Conservation (phyloP, 2,329 filamentous ascomycete genomes). For the Monosporascus sp. region DNA sequence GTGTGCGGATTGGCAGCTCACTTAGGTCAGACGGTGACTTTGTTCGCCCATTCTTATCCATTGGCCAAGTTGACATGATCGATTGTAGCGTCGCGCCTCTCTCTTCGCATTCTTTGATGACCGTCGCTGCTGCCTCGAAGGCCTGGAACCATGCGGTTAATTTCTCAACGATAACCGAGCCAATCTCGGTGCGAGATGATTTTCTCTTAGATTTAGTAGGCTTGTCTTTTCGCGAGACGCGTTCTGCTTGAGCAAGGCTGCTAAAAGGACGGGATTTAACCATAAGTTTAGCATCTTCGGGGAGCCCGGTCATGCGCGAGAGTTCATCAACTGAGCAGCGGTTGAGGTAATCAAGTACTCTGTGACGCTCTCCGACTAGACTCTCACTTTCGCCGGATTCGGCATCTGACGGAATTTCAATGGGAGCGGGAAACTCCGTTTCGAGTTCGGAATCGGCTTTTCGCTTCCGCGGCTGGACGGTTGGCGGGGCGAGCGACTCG, state of each 20-base stretch:
- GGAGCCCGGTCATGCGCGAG: constrained; percentile 72
- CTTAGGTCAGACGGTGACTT: constrained; percentile 23
- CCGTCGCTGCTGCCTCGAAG: constrained; percentile 37
- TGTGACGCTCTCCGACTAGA: constrained; percentile 29
- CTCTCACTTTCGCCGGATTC: constrained; percentile 4
- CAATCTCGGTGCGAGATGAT: constrained; percentile 18
- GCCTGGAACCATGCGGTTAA: constrained; percentile 43
- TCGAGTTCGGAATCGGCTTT: constrained; percentile 15
- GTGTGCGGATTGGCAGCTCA: constrained; percentile 44
- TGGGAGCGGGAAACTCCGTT: constrained; percentile 3
- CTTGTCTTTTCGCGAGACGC: constrained; percentile 44
- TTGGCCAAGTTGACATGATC: constrained; percentile 22
- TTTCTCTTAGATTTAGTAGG: constrained; percentile 27
- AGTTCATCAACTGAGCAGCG: constrained; percentile 69
- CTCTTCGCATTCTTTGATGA: constrained; percentile 39
- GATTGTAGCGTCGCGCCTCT: constrained; percentile 31
- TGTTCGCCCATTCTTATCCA: constrained; percentile 31
- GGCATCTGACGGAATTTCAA: constrained; percentile 1
- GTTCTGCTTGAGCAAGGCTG: constrained; percentile 57
- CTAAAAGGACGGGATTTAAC: constrained; percentile 12
- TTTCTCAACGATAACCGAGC: constrained; percentile 29
- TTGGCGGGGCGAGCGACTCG: constrained; percentile 2
- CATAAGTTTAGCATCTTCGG: constrained; percentile 57
- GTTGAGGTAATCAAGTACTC: constrained; percentile 79
- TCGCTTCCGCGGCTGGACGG: constrained; percentile 14